Evolutionary conservation across 1,139 yeast species (phyloP).

Genomic region (Arxiozyma heterogenica): DNA sequence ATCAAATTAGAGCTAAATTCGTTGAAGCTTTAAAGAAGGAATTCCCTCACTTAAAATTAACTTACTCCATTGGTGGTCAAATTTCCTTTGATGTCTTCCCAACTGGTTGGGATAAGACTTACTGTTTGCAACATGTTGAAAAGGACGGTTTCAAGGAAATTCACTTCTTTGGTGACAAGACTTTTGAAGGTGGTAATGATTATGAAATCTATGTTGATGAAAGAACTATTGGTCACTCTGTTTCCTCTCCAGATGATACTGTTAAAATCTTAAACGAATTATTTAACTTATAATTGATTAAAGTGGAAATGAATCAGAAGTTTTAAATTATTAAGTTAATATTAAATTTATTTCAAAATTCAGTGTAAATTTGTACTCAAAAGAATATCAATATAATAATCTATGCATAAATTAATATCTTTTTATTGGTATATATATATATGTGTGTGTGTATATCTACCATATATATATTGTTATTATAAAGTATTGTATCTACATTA

Average conservation of each 20-base stretch:
- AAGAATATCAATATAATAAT: too few species aligned
- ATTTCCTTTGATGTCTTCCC: conserved; percentile 99
- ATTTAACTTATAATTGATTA: conserved; percentile 35
- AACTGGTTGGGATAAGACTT: conserved; percentile 99
- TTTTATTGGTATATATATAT: too few species aligned
- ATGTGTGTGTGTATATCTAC: not conserved
- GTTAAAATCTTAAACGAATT: conserved; percentile 72
- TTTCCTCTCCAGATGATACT: conserved; percentile 81
- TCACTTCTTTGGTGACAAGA: conserved; percentile 98
- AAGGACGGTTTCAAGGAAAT: conserved; percentile 75
- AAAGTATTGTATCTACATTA: not conserved
- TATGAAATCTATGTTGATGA: conserved; percentile 86
- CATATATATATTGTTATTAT: too few species aligned
- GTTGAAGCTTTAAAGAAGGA: conserved; percentile 75
- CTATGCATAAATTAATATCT: not conserved
- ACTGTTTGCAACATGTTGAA: conserved; percentile 87
- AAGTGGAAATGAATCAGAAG: not conserved
- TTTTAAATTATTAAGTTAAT: too few species aligned
- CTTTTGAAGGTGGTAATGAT: conserved; percentile 97
- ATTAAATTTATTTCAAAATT: too few species aligned
- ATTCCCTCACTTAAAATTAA: conserved; percentile 75
- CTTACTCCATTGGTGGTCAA: conserved; percentile 98
- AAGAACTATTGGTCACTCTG: conserved; percentile 95
- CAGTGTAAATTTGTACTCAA: not conserved
- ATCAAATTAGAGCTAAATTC: conserved; percentile 72